Base-by-base conservation (phyloP, 306 rosid species). In the Cyclanthera cordifolia region DNA sequence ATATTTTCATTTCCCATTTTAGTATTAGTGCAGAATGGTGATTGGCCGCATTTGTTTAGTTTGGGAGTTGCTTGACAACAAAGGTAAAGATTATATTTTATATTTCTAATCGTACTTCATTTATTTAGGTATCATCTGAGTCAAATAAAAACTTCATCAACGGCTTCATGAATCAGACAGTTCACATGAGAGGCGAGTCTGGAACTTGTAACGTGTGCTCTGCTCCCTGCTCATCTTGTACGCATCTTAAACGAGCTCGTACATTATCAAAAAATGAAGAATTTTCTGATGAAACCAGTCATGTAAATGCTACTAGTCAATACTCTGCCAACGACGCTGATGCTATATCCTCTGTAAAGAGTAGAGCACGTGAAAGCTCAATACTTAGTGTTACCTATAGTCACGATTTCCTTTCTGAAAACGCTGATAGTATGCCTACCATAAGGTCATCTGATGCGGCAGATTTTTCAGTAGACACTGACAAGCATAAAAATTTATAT, bases 211-310 rank as follows among this genome's bases (percentile, higher is more conserved):
- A 85, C 54, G 85, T 87, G 73, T 92, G 95, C 60, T 80, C 86
- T 57, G 88, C 89, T 70, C 92, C 89, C 72, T 92, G 92, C 84
- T 87, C 95, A 71, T 86, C 88, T 73, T 85, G 92, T 80, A 75
- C 84, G 87, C 92, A 84, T 80, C 80, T 74, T 51, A 80, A 77
- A 75, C 79, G 78, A 77, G 69, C 82, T 77, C 79, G 77, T 48
- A 78, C 73, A 85, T 88, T 79, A 69, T 78, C 87, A 73, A 85
- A 79, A 71, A 75, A 81, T 58, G 85, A 78, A 69, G 91, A 88
- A 54, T 77, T 79, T 76, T 84, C 90, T 45, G 90, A 87, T 75
- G 92, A 87, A 61, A 89, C 79, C 75, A 77, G 86, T 66, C 87
- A 78, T 74, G 67, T 77, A 69, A 82, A 78, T 72, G 82, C 66